These are phyloP conservation scores for Candida stauntonica DNA, from an alignment of 805 yeast species.

Conservation along the genomic window DNA sequence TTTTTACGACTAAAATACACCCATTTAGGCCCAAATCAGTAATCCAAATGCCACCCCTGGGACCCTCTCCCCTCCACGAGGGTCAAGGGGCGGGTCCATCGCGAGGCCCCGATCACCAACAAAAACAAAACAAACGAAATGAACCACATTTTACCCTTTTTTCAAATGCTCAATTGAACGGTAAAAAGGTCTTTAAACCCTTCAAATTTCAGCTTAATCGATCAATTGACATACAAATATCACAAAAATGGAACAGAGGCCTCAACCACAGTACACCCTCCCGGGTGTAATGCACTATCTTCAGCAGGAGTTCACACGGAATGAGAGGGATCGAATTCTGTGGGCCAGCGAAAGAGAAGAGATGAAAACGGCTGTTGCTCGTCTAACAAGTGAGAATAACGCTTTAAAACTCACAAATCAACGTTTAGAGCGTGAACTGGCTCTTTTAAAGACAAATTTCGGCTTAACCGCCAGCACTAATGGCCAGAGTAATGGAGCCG, in stretches of 20 bases:
- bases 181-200: no score
- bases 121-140: no score
- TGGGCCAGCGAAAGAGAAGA: constrained; percentile 61
- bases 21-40: no score
- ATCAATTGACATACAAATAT: not conserved
- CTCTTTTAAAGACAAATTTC: not conserved
- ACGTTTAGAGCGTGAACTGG: constrained; percentile 6
- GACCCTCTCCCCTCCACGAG: no score
- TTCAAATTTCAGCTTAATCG: no score
- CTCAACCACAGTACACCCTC: constrained; percentile 15
- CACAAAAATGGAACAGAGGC: not conserved
- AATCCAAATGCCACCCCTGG: no score
- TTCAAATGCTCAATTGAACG: no score
- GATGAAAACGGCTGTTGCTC: constrained; percentile 48
- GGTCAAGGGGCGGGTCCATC: no score
- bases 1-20: no score
- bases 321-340: constrained; percentile 54
- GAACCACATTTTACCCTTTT: no score
- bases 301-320: constrained; percentile 58
- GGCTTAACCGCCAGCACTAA: not conserved
- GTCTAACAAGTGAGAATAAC: constrained; percentile 50
- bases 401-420: constrained; percentile 24
- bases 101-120: no score
- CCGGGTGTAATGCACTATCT: constrained; percentile 58
- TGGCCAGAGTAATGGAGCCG: no score